A percentile compares a stretch with the other conserved stretches of the same genome.
Conservation (phyloP, 2,329 filamentous ascomycete genomes). For the Drechslerella dactyloides region DNA sequence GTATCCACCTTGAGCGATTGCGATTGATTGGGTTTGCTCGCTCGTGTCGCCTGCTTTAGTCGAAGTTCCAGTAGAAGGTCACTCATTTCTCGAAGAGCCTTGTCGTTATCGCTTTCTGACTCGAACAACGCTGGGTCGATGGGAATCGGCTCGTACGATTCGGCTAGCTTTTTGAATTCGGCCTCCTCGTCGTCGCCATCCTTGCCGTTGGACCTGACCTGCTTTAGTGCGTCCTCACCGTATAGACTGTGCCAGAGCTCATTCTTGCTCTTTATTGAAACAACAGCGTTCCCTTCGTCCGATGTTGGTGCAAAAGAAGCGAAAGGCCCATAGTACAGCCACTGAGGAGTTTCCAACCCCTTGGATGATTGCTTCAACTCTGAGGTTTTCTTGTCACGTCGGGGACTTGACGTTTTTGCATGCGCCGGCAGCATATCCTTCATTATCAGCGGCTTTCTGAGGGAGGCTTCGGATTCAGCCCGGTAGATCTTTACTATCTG, state of each 20-base stretch:
- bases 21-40: slow-evolving; percentile 15
- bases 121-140: slow-evolving; percentile 43
- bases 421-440: slow-evolving; percentile 11
- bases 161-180: slow-evolving; percentile 29
- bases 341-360: slow-evolving; percentile 18
- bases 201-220: slow-evolving; percentile 1
- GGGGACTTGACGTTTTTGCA: slow-evolving; percentile 11
- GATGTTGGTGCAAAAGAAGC: slow-evolving; percentile 27
- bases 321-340: slow-evolving; percentile 33
- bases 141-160: slow-evolving; percentile 33
- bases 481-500: slow-evolving; percentile 12
- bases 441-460: slow-evolving; percentile 1
- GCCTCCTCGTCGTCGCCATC: slow-evolving; percentile 20
- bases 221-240: slow-evolving; percentile 26
- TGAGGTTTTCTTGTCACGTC: slow-evolving; percentile 13
- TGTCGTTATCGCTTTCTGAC: slow-evolving; percentile 30
- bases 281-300: slow-evolving; percentile 11
- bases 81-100: slow-evolving; percentile 31
- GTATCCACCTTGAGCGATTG: slow-evolving; percentile 19
- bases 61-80: slow-evolving; percentile 15
- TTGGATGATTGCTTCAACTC: background rate
- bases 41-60: slow-evolving; percentile 19
- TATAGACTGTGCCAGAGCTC: slow-evolving; percentile 21
- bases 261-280: slow-evolving; percentile 9
- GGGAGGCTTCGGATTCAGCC: background rate